phyloP scores from a whole-genome alignment of 1,139 yeast genomes.

The Geotrichum australiense region DNA sequence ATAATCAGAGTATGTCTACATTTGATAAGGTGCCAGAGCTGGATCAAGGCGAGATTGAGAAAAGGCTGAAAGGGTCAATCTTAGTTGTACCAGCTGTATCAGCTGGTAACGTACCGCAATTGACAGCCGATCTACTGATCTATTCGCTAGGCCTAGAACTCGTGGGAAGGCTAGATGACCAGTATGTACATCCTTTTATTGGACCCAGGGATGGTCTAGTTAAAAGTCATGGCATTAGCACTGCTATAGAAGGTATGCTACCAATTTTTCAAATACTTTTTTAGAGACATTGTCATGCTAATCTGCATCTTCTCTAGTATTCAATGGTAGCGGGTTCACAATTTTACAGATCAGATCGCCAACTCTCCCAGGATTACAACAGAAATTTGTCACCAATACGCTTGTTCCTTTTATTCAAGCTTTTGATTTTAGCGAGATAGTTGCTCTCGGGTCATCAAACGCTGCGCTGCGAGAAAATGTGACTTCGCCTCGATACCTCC shows the following conservation, averaged over 20 bases:
- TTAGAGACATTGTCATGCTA: too few species aligned
- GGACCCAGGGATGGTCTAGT: conserved; percentile 58
- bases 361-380: conserved; percentile 56
- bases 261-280: too few species aligned
- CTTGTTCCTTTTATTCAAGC: conserved; percentile 44
- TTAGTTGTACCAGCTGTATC: conserved; percentile 73
- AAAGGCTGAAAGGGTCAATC: conserved; percentile 17
- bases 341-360: conserved; percentile 82
- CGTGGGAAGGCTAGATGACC: conserved; percentile 51
- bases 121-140: conserved; percentile 65
- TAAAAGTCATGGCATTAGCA: conserved; percentile 40
- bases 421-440: conserved; percentile 40
- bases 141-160: conserved; percentile 51
- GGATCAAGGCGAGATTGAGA: not conserved
- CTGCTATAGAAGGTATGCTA: conserved; percentile 47
- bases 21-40: conserved; percentile 6
- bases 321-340: conserved; percentile 39
- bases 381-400: conserved; percentile 47
- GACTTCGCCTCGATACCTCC: conserved; percentile 14
- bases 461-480: conserved; percentile 34
- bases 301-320: conserved; percentile 28
- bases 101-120: conserved; percentile 85
- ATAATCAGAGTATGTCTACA: conserved; percentile 4
- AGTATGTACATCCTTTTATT: conserved; percentile 69
- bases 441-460: conserved; percentile 67